Conservation (phyloP, 495 filamentous ascomycete genomes). For the Penicillium parvum region DNA sequence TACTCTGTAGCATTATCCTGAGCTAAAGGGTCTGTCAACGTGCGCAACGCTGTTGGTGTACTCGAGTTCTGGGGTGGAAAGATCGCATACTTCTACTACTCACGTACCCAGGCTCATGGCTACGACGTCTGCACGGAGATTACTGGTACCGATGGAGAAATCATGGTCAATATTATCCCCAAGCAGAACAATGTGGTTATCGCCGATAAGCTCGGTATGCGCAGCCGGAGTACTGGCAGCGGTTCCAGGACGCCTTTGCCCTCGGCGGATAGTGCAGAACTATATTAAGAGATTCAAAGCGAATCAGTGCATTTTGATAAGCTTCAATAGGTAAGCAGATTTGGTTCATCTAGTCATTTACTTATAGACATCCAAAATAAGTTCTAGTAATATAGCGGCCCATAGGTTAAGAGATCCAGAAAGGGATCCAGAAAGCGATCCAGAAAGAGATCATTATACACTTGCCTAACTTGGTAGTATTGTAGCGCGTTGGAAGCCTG, state of each 20-base stretch:
- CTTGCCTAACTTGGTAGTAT: too few species aligned
- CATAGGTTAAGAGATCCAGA: too few species aligned
- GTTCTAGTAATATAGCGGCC: too few species aligned
- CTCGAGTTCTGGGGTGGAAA: slow-evolving; percentile 33
- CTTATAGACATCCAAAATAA: too few species aligned
- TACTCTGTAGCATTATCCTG: slow-evolving; percentile 21
- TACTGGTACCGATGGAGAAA: slow-evolving; percentile 26
- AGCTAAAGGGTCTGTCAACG: slow-evolving; percentile 22
- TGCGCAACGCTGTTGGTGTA: slow-evolving; percentile 32
- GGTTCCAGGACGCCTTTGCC: slow-evolving; percentile 13
- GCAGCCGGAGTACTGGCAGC: slow-evolving; percentile 10
- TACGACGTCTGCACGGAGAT: slow-evolving; percentile 31
- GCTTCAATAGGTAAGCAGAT: too few species aligned
- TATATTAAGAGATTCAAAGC: too few species aligned
- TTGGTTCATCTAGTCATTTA: too few species aligned
- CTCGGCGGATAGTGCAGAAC: too few species aligned
- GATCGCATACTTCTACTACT: slow-evolving; percentile 33
- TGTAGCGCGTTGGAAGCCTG: too few species aligned
- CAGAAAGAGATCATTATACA: too few species aligned
- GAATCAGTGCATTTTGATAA: too few species aligned
- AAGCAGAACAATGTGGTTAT: slow-evolving; percentile 20
- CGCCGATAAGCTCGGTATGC: slow-evolving; percentile 16
- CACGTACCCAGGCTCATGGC: slow-evolving; percentile 27
- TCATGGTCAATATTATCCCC: slow-evolving; percentile 27
- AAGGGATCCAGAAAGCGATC: too few species aligned